Conservation (phyloP, 306 rosid species). For the Inga oerstediana region DNA sequence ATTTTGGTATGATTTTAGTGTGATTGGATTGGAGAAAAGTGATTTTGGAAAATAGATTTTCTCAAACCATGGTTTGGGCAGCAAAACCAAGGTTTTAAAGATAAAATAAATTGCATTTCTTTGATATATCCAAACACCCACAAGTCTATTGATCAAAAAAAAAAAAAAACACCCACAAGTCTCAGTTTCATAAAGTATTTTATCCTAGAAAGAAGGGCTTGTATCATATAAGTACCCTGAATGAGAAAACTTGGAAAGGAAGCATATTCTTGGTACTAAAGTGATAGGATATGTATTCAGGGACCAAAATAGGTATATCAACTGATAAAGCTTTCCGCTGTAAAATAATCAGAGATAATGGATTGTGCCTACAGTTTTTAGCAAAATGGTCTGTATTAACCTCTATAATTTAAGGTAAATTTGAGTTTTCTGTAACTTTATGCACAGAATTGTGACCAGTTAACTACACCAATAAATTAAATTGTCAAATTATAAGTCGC, state of each 20-base stretch:
- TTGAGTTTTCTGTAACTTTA: not conserved
- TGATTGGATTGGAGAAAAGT: no score
- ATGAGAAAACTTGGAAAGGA: not conserved
- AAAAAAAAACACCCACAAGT: no score
- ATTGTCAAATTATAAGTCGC: conserved; percentile 11
- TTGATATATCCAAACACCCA: no score
- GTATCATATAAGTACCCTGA: not conserved
- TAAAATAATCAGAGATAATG: not conserved
- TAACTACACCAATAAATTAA: not conserved
- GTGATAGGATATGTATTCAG: no score
- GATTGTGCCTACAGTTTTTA: not conserved
- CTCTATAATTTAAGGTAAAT: not conserved
- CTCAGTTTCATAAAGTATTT: not conserved
- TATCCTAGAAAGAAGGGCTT: no score
- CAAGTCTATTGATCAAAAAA: no score
- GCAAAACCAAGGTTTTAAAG: no score
- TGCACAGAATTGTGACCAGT: not conserved
- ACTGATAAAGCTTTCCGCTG: not conserved
- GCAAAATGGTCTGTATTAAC: not conserved
- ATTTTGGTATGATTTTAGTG: not conserved
- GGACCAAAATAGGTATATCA: no score
- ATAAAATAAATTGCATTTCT: no score
- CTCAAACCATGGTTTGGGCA: no score
- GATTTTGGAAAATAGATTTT: no score
- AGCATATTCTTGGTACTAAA: not conserved